Evolutionary conservation across 2,329 filamentous ascomycete genomes (phyloP), one percentile per base, ranked within the genome.

Genomic region (Lecanicillium sp.): DNA sequence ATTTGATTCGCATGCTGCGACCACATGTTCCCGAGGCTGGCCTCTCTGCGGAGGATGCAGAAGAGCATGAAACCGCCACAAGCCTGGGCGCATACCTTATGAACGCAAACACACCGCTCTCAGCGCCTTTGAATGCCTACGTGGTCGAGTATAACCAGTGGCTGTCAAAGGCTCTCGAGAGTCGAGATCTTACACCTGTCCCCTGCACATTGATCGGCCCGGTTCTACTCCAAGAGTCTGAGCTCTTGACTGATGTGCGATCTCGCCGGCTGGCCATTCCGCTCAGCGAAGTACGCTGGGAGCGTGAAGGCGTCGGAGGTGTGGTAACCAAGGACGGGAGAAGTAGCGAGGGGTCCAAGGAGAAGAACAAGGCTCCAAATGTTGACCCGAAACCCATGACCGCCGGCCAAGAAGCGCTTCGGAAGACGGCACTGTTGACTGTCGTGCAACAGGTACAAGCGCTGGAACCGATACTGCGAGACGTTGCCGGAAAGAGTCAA

Each of bases 241-340:
- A 89, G 33, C 64, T 64, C 1, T 67, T 95, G 8, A 70, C 70
- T 35, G 80, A 84, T 29, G 68, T 88, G 20, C 79, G 78, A 37
- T 83, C 76, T 41, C 80, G 84, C 30, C 79, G 90, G 25, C 68
- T 95, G 37, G 90, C 87, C n/a, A 82, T 95, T 18, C 89, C 88
- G 2, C 69, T 95, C 0, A 83, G 84, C 33, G 85, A 94, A 55
- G 71, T 92, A 32, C 78, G 85, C 35, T 95, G 88, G 88, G 88
- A 95, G 67, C 77, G 80, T 37, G 85, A 92, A 53, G 78, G 78
- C 37, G 75, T 76, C 44, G 79, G 71, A 49, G 78, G 71, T 54
- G 71, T 72, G 44, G 72, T 75, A 42, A 81, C 74, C 16, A 75
- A 75, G 48, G 71, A 76, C 36, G 70, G 70, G 45, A 77, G 73